Conservation (phyloP, 2,329 filamentous ascomycete species). For the Huntiella omanensis region DNA sequence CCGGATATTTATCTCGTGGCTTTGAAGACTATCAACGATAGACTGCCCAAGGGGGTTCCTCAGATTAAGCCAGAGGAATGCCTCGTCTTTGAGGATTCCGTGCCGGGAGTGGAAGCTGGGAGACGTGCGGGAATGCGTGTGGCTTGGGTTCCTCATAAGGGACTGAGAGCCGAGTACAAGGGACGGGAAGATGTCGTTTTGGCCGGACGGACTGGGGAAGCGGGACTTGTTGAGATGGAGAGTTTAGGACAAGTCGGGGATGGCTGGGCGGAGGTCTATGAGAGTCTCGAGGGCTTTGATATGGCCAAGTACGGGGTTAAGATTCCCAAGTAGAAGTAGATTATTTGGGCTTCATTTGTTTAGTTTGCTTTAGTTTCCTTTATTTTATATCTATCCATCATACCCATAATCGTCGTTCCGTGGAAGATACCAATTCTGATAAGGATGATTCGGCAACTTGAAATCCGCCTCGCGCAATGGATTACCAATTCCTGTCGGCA, state of each 20-base stretch:
- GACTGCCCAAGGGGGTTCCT: slow-evolving; percentile 41
- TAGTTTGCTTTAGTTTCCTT: too few relatives aligned
- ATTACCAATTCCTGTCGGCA: slow-evolving; percentile 24
- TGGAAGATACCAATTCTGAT: slow-evolving; percentile 62
- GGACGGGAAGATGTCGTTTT: slow-evolving; percentile 66
- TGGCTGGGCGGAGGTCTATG: slow-evolving; percentile 40
- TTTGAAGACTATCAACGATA: slow-evolving; percentile 64
- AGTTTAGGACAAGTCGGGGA: slow-evolving; percentile 38
- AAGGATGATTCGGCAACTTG: slow-evolving; percentile 58
- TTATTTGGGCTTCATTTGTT: too few relatives aligned
- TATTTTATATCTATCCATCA: neutral
- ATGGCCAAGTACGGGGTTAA: slow-evolving; percentile 40
- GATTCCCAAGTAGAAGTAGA: slow-evolving; percentile 16
- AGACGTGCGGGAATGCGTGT: slow-evolving; percentile 87
- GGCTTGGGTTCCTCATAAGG: slow-evolving; percentile 76
- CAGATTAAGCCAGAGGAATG: slow-evolving; percentile 68
- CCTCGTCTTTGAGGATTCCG: slow-evolving; percentile 88
- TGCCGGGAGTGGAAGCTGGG: slow-evolving; percentile 81
- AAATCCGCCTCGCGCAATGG: slow-evolving; percentile 62
- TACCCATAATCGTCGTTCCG: slow-evolving; percentile 27
- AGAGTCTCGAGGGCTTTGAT: slow-evolving; percentile 33
- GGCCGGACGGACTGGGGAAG: slow-evolving; percentile 61
- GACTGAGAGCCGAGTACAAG: slow-evolving; percentile 53
- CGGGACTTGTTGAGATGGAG: slow-evolving; percentile 32
- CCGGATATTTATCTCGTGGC: slow-evolving; percentile 90